Evolutionary conservation across 2,329 filamentous ascomycete species (phyloP).

Genomic region (Sphaerostilbella broomeana): DNA sequence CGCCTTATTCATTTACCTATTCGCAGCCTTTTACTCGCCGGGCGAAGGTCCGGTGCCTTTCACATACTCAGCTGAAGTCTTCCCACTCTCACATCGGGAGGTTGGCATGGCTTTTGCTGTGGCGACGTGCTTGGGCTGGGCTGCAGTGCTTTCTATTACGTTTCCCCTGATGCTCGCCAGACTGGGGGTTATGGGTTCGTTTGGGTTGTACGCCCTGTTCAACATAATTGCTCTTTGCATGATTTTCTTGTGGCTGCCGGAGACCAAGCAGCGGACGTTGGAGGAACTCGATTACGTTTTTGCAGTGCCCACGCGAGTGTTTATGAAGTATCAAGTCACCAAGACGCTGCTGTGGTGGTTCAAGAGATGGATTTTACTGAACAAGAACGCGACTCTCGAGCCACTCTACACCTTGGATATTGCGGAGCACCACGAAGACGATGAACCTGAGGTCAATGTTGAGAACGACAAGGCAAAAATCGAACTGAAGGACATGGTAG

Average conservation of each 20-base stretch:
- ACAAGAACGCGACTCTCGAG: conserved; percentile 35
- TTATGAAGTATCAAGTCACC: conserved; percentile 50
- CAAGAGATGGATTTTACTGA: conserved; percentile 49
- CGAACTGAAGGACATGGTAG: conserved; percentile 32
- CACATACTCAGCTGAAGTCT: conserved; percentile 63
- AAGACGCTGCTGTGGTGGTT: conserved; percentile 55
- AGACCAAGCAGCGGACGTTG: conserved; percentile 51
- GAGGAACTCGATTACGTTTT: conserved; percentile 55
- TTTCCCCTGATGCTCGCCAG: conserved; percentile 50
- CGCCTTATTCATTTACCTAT: conserved; percentile 52
- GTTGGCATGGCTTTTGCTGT: conserved; percentile 66
- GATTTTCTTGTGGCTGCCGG: conserved; percentile 51
- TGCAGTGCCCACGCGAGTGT: conserved; percentile 51
- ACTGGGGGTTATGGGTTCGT: conserved; percentile 42
- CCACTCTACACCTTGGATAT: conserved; percentile 38
- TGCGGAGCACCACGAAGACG: conserved; percentile 26
- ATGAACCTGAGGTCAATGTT: conserved; percentile 25
- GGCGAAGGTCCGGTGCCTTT: conserved; percentile 62
- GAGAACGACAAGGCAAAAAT: conserved; percentile 34
- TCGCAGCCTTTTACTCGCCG: conserved; percentile 44
- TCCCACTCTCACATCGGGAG: conserved; percentile 63
- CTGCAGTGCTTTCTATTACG: conserved; percentile 55
- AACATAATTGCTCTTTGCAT: conserved; percentile 49
- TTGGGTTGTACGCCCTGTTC: conserved; percentile 49
- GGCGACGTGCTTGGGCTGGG: conserved; percentile 57